Evolutionary conservation across 495 filamentous ascomycete genomes (phyloP), one percentile per base, ranked within the genome.

Genomic region (Platismatia glauca): DNA sequence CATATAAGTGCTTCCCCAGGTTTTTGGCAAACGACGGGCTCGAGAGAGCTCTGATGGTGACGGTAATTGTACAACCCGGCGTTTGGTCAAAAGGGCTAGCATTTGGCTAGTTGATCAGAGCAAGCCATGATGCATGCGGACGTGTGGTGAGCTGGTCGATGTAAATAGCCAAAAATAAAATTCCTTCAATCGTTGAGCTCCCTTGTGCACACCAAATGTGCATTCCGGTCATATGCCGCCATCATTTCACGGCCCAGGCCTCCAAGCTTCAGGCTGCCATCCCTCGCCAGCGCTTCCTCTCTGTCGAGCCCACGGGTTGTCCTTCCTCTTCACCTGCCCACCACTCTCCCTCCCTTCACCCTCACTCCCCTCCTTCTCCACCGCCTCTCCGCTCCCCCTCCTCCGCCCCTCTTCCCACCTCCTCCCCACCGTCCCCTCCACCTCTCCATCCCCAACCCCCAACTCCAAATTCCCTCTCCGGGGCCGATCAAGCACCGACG

Each of bases 241-340:
- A 41, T 57, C 52, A 24, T 52, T 55, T 44, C 20, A 57, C 46
- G 22, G 46, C 56, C 75, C 63, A 37, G 87, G 89, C 4, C 73
- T 76, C 91, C 91, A 96, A 7, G 80, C 74, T 58, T 86, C 73
- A 0, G 91, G 91, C 73, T 93, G 87, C 88, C 87, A 96, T 6
- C 79, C 78, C 68, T 90, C 86, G 33, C 89, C 78, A 18, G 89
- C 84, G 0, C 73, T 79, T 7, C 78, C 69, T 66, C 74, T 70
- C 61, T 66, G n/a, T 4, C 74, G 72, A 46, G 72, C 73, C 48
- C 89, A 90, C 12, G 88, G 87, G 66, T 87, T 64, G 33, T 59
- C 67, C 52, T 59, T 63, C 57, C 52, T 46, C 18, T 64, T 55
- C 24, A 53, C 59, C 22, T 64, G 64, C 48, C 59, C 44, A 59